These are phyloP conservation scores for Lachancea sp. DNA, from an alignment of 805 yeast species.

Conservation along the genomic window DNA sequence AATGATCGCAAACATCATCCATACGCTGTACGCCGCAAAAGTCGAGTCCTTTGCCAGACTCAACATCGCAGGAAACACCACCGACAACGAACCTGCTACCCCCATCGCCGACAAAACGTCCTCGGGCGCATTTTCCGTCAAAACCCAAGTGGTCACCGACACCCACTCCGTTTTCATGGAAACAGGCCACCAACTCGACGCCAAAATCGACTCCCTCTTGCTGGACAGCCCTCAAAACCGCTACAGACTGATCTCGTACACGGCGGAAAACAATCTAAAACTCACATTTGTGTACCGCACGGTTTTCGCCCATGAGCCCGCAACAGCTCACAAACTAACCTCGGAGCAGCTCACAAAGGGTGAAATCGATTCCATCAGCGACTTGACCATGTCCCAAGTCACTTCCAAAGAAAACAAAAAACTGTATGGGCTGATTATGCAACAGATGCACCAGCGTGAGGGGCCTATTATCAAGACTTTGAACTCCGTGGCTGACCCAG, in stretches of 20 bases:
- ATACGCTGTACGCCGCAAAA: slow-evolving; percentile 87
- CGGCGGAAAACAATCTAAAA: slow-evolving; percentile 31
- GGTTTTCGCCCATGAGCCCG: slow-evolving; percentile 35
- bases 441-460: slow-evolving; percentile 60
- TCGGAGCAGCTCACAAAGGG: slow-evolving; percentile 26
- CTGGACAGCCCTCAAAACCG: slow-evolving; percentile 57
- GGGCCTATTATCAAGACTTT: slow-evolving; percentile 92
- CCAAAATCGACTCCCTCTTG: slow-evolving; percentile 73
- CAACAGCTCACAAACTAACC: slow-evolving; percentile 12
- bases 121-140: slow-evolving; percentile 48
- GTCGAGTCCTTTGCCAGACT: slow-evolving; percentile 76
- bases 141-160: slow-evolving; percentile 69
- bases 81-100: slow-evolving; percentile 1
- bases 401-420: slow-evolving; percentile 75
- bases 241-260: slow-evolving; percentile 61
- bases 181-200: slow-evolving; percentile 56
- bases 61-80: slow-evolving; percentile 32
- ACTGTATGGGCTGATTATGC: slow-evolving; percentile 66
- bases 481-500: slow-evolving; percentile 61
- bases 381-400: slow-evolving; percentile 66
- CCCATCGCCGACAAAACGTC: neutral
- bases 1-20: slow-evolving; percentile 76
- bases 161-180: slow-evolving; percentile 92
- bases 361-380: slow-evolving; percentile 66
- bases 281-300: slow-evolving; percentile 70